Evolutionary conservation across 2,329 filamentous ascomycete genomes (phyloP), one percentile per base, ranked within the genome.

Genomic region (Chrysosporium queenslandicum): DNA sequence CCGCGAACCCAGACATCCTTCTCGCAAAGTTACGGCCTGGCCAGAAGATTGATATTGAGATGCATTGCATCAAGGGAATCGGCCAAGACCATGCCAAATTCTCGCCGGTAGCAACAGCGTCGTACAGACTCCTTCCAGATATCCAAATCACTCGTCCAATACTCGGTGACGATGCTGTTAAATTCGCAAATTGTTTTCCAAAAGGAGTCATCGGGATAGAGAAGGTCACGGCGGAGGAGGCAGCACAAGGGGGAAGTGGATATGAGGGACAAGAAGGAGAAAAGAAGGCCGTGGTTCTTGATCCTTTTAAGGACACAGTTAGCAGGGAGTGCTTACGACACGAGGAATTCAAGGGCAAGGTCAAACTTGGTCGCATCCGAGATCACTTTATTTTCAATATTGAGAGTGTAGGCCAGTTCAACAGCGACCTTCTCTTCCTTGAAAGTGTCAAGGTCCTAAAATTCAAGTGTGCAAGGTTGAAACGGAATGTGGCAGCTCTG

Each of bases 301-400:
- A 97, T 67, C 75, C 91, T 1, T 94, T 96, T 82, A 87, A 86
- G 64, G 94, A 98, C 68, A 97, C 91, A 0, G 91, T 98, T 56
- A 94, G 86, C 70, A 81, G 92, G 59, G 94, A 98, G 72, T 92
- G 86, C 64, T 71, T 98, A 64, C 82, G 92, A 46, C 91, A 98
- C 66, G 77, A 83, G 23, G 92, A 97, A 71, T 97, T 98, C 72
- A 81, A 92, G 70, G 87, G 83, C 66, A 98, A 96, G 75, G 92
- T 98, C 58, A 90, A 89, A 75, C 80, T 98, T 29, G 92, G 92
- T 40, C 79, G 94, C 51, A 76, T 89, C 61, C 78, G 89, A 58
- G 92, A 98, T 68, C 94, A 98, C 73, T 98, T 98, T 69, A 97
- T 98, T 70, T 98, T 92, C 76, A 85, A 82, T 51, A 78, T 98